phyloP scores from a whole-genome alignment of 2,329 filamentous ascomycete species.

The Xylaria sp. region DNA sequence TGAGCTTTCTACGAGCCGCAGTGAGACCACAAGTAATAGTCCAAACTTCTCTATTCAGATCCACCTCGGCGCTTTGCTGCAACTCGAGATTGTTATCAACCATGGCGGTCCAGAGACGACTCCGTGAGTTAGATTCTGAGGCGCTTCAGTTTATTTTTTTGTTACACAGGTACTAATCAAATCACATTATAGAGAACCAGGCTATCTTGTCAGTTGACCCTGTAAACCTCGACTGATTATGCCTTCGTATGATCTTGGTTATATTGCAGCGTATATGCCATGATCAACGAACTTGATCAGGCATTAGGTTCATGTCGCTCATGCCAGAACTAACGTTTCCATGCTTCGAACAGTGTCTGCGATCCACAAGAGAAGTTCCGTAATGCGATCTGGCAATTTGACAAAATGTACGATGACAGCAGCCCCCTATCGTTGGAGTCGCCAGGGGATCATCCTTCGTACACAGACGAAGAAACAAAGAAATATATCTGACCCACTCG shows the following conservation, averaged over 20 bases:
- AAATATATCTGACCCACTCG: neutral
- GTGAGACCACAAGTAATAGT: constrained; percentile 13
- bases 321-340: constrained; percentile 33
- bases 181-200: constrained; percentile 55
- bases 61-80: constrained; percentile 12
- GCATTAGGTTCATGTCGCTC: neutral
- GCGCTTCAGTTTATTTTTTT: neutral
- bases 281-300: neutral
- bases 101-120: constrained; percentile 41
- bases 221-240: neutral
- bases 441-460: neutral
- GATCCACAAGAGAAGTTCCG: constrained; percentile 96
- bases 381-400: constrained; percentile 82
- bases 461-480: no score
- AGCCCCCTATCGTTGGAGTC: neutral
- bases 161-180: constrained; percentile 28
- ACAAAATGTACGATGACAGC: constrained; percentile 72
- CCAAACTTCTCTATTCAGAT: constrained; percentile 2
- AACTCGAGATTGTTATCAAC: constrained; percentile 36
- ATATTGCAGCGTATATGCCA: neutral
- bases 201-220: constrained; percentile 60
- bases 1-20: constrained; percentile 23
- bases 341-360: constrained; percentile 74
- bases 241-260: neutral
- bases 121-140: constrained; percentile 40